Percentiles rank a stretch among this genome's conserved stretches.
Evolutionary conservation across 805 yeast genomes (phyloP).

Genomic region (Danielozyma ontarioensis): DNA sequence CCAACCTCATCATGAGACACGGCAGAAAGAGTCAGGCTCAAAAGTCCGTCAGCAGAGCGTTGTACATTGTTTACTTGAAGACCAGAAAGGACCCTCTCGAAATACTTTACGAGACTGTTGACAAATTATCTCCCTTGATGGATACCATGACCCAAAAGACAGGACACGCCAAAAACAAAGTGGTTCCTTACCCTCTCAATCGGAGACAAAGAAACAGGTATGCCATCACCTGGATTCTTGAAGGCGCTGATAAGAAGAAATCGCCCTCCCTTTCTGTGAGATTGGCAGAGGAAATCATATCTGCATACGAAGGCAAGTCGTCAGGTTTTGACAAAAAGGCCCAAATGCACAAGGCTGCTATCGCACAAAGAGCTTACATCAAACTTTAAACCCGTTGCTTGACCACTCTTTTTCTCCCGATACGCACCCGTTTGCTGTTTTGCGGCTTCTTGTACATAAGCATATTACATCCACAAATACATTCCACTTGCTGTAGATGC

Average conservation of each 20-base stretch:
- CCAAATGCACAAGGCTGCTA: slow-evolving; percentile 79
- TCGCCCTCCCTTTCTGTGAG: slow-evolving; percentile 82
- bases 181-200: slow-evolving; percentile 78
- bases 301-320: slow-evolving; percentile 73
- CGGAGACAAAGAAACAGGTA: slow-evolving; percentile 78
- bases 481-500: too few species aligned
- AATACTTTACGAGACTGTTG: slow-evolving; percentile 68
- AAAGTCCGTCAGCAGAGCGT: slow-evolving; percentile 65
- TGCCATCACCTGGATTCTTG: slow-evolving; percentile 89
- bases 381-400: slow-evolving; percentile 25
- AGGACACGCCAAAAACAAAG: slow-evolving; percentile 77
- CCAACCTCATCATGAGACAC: slow-evolving; percentile 85
- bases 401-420: too few species aligned
- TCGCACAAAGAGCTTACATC: slow-evolving; percentile 81
- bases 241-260: slow-evolving; percentile 73
- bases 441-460: too few species aligned
- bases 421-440: too few species aligned
- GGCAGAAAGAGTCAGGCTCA: slow-evolving; percentile 84
- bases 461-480: neutral
- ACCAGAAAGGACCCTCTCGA: slow-evolving; percentile 76
- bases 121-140: slow-evolving; percentile 80
- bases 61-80: slow-evolving; percentile 71
- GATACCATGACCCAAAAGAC: slow-evolving; percentile 71
- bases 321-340: slow-evolving; percentile 80
- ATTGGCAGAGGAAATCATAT: slow-evolving; percentile 81